Evolutionary conservation across 306 rosid genomes (phyloP), one percentile per base, ranked within the genome.

Genomic region (Vigna trinervia): DNA sequence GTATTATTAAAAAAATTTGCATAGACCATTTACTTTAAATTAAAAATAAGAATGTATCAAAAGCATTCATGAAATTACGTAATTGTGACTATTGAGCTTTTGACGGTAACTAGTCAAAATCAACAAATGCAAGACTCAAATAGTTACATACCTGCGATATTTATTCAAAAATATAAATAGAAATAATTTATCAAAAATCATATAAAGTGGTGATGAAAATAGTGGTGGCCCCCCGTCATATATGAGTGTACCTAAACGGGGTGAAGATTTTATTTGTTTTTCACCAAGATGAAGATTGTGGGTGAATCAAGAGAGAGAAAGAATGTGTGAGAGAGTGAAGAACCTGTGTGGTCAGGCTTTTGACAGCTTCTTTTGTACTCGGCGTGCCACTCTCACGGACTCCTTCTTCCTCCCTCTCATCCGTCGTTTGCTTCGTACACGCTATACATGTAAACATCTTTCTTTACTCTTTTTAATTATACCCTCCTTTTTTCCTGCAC

Each of bases 371-470:
- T 89, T 91, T 90, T 70, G 96, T 88, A 88, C 83, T 93, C 71
- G 98, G 98, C 72, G 96, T 91, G 87, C 96, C 90, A 80, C 92
- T 91, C 79, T 92, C 98, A 68, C 95, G 93, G 73, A 76, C 88
- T 64, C 87, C 87, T 61, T 74, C 86, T 69, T 79, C 95, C 0
- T 79, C 91, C 59, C 82, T 86, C 38, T 87, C 92, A 46, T 60
- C 84, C n/a, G 80, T 84, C 38, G 74, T 71, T 70, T 76, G 84
- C 84, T 93, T 91, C 83, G 96, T 85, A 85, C 97, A 88, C 45
- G 93, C 96, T 84, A 94, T 89, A 94, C 98, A 94, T 53, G 96
- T 89, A 87, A 94, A 94, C 98, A 94, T 94, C 82, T 81, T 81
- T 41, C 19, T 83, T 84, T 30, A 3, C 48, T 36, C 77, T 50